phyloP scores from a whole-genome alignment of 2,329 filamentous ascomycete genomes.

The Chaetomiaceae sp. region DNA sequence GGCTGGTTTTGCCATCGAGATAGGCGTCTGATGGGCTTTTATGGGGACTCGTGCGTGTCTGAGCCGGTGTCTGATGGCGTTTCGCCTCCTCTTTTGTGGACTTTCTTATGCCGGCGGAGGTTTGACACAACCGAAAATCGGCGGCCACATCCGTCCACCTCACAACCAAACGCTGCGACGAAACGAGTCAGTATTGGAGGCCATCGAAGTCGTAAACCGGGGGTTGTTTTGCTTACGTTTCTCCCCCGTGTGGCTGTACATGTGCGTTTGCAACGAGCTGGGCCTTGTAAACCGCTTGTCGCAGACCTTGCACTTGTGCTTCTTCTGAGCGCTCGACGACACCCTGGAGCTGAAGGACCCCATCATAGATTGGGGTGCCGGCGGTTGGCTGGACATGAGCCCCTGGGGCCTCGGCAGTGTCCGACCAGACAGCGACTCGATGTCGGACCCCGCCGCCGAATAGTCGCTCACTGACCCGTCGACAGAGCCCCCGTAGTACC shows the following conservation, averaged over 20 bases:
- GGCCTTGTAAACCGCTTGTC: constrained; percentile 96
- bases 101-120: constrained; percentile 87
- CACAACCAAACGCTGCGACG: constrained; percentile 76
- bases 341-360: constrained; percentile 96
- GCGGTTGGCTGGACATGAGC: constrained; percentile 59
- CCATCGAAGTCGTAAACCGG: neutral
- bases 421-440: constrained; percentile 74
- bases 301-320: constrained; percentile 99
- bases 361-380: constrained; percentile 96
- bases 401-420: constrained; percentile 77
- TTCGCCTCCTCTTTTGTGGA: constrained; percentile 63
- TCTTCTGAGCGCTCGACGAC: constrained; percentile 93
- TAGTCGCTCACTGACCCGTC: constrained; percentile 88
- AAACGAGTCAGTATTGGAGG: constrained; percentile 15
- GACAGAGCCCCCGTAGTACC: constrained; percentile 80
- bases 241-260: constrained; percentile 97
- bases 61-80: constrained; percentile 57
- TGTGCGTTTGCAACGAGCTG: constrained; percentile 92
- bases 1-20: constrained; percentile 4
- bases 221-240: constrained; percentile 68
- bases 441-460: constrained; percentile 82
- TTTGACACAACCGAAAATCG: constrained; percentile 98
- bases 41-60: constrained; percentile 60
- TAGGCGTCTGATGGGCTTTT: constrained; percentile 14
- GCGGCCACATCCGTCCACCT: constrained; percentile 89